These are phyloP conservation scores for Pyrenula massariospora DNA, from an alignment of 495 filamentous ascomycete genomes.

Conservation along the genomic window DNA sequence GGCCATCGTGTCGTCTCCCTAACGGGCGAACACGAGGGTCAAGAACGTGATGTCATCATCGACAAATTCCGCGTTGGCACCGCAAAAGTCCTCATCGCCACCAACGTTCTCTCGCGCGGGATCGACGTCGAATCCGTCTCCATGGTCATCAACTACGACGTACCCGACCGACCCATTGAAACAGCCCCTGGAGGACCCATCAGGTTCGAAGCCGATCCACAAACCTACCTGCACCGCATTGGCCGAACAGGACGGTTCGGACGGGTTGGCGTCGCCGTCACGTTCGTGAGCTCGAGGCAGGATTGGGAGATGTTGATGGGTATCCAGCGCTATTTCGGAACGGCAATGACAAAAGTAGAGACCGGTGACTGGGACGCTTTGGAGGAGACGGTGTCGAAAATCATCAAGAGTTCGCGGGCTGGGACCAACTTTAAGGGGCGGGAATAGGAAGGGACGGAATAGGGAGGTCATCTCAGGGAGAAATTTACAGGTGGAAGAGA, in stretches of 20 bases:
- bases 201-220: conserved; percentile 50
- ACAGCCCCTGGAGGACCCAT: conserved; percentile 17
- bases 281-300: conserved; percentile 70
- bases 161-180: conserved; percentile 43
- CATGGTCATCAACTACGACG: conserved; percentile 94
- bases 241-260: conserved; percentile 95
- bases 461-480: too few species aligned
- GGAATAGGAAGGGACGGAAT: not conserved
- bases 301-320: conserved; percentile 63
- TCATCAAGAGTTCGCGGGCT: conserved; percentile 71
- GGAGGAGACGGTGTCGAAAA: conserved; percentile 67
- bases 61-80: conserved; percentile 75
- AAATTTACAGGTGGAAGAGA: too few species aligned
- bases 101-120: conserved; percentile 91
- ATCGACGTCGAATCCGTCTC: conserved; percentile 96
- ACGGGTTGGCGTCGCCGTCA: conserved; percentile 90
- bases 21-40: conserved; percentile 74
- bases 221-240: conserved; percentile 97
- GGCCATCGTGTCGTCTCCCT: conserved; percentile 85
- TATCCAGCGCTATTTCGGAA: conserved; percentile 63
- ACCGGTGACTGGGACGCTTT: conserved; percentile 75
- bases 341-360: conserved; percentile 44
- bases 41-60: conserved; percentile 72
- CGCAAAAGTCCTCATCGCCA: conserved; percentile 96
- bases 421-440: conserved; percentile 36